Conservation (phyloP, 352 stramenopile species). For the Phytophthora citrophthora region DNA sequence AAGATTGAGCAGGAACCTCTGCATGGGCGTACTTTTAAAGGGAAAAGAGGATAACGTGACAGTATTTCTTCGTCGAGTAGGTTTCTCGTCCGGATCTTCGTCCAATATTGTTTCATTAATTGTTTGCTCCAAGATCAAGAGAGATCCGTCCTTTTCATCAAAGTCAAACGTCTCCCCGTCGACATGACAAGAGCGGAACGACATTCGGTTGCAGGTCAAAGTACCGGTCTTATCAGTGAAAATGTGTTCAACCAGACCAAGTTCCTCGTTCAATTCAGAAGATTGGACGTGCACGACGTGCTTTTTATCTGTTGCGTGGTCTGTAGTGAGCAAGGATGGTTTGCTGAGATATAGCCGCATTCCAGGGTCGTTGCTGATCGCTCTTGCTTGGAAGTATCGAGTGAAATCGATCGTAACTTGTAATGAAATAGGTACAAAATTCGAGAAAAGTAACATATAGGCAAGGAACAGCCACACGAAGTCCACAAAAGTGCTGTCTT, state of each 20-base stretch:
- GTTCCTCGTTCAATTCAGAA: conserved; percentile 91
- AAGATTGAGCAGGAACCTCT: conserved; percentile 60
- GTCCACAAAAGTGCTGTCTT: conserved; percentile 38
- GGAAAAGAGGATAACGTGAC: conserved; percentile 4
- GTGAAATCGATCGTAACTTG: conserved; percentile 91
- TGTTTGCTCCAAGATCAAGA: conserved; percentile 33
- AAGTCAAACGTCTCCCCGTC: conserved; percentile 74
- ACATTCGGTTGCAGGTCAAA: conserved; percentile 93
- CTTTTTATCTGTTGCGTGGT: conserved; percentile 39
- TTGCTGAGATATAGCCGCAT: conserved; percentile 55
- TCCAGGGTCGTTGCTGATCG: conserved; percentile 73
- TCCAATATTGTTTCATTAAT: conserved; percentile 13
- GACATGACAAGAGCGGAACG: conserved; percentile 93
- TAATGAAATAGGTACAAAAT: conserved; percentile 94
- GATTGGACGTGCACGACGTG: conserved; percentile 72
- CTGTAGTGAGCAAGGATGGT: conserved; percentile 2
- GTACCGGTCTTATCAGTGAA: conserved; percentile 96
- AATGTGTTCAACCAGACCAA: conserved; percentile 96
- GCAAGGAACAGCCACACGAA: conserved; percentile 66
- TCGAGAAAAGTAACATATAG: conserved; percentile 93
- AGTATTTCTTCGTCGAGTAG: conserved; percentile 16
- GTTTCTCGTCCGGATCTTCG: conserved; percentile 3
- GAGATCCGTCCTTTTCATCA: conserved; percentile 29
- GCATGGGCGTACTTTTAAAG: conserved; percentile 31
- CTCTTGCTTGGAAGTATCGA: conserved; percentile 79